Conservation (phyloP, 2,329 filamentous ascomycete genomes). For the Hypoxylon rubiginosum region DNA sequence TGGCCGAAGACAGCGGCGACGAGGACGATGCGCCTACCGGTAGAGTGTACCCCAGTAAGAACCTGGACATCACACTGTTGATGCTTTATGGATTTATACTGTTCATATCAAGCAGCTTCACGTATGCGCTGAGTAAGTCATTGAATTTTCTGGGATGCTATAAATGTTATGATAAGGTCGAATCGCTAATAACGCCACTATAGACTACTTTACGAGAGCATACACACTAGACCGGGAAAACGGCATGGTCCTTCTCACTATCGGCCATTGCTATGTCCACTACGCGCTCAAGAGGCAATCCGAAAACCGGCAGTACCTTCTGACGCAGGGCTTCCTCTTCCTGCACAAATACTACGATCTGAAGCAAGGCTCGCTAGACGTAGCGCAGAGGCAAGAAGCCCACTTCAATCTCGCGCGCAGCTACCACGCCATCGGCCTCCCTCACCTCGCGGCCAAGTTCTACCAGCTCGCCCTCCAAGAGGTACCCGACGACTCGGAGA, state of each 20-base stretch:
- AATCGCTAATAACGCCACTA: constrained; percentile 24
- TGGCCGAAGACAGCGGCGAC: constrained; percentile 58
- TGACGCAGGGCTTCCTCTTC: constrained; percentile 87
- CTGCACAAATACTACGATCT: constrained; percentile 79
- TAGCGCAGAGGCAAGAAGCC: constrained; percentile 75
- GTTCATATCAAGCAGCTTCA: constrained; percentile 85
- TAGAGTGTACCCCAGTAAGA: constrained; percentile 56
- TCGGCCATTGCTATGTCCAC: constrained; percentile 88
- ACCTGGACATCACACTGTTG: constrained; percentile 83
- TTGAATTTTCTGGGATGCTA: not conserved
- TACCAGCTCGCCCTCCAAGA: constrained; percentile 70
- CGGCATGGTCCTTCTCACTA: constrained; percentile 81
- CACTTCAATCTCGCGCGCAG: constrained; percentile 84
- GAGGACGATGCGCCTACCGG: constrained; percentile 51
- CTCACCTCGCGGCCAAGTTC: constrained; percentile 77
- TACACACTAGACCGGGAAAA: constrained; percentile 81
- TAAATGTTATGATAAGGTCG: not conserved
- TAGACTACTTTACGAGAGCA: constrained; percentile 86
- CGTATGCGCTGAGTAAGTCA: constrained; percentile 78
- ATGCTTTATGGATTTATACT: constrained; percentile 93
- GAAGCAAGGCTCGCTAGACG: constrained; percentile 57
- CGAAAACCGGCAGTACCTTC: constrained; percentile 89
- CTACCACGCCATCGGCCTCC: constrained; percentile 81
- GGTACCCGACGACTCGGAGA: constrained; percentile 40
- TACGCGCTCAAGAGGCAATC: constrained; percentile 90